Percentiles rank a stretch among this genome's conserved stretches.
Conservation (phyloP, 495 filamentous ascomycete species). For the Penicillium angulare region DNA sequence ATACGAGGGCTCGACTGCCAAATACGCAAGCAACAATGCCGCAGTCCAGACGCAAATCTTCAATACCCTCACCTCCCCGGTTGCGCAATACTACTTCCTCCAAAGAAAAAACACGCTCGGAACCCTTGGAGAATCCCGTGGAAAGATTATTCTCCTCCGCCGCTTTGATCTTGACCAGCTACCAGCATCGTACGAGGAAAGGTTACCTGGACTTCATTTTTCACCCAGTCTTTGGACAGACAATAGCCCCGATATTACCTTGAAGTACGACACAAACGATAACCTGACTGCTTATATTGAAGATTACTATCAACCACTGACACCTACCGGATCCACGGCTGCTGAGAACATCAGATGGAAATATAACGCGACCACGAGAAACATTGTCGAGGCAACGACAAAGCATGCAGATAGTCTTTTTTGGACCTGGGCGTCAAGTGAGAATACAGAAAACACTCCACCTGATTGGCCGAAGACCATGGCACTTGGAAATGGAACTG, state of each 20-base stretch:
- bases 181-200: conserved; percentile 23
- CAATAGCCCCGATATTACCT: conserved; percentile 29
- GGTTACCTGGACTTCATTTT: conserved; percentile 42
- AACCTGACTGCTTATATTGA: conserved; percentile 42
- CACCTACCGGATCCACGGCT: conserved; percentile 23
- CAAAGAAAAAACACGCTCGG: conserved; percentile 36
- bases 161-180: conserved; percentile 41
- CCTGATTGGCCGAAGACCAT: conserved; percentile 46
- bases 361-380: conserved; percentile 35
- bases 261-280: conserved; percentile 33
- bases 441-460: conserved; percentile 39
- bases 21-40: conserved; percentile 31
- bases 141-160: conserved; percentile 41
- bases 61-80: conserved; percentile 31
- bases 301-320: conserved; percentile 39
- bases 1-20: conserved; percentile 32
- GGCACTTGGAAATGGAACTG: conserved; percentile 45
- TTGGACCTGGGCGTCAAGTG: conserved; percentile 49
- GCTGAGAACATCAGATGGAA: conserved; percentile 40
- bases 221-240: conserved; percentile 38
- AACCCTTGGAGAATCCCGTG: conserved; percentile 38
- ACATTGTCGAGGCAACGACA: conserved; percentile 30
- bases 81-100: conserved; percentile 36
- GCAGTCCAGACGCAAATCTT: conserved; percentile 32
- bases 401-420: conserved; percentile 37